Evolutionary conservation across 805 yeast species (phyloP).

Genomic region (Candida insectorum): DNA sequence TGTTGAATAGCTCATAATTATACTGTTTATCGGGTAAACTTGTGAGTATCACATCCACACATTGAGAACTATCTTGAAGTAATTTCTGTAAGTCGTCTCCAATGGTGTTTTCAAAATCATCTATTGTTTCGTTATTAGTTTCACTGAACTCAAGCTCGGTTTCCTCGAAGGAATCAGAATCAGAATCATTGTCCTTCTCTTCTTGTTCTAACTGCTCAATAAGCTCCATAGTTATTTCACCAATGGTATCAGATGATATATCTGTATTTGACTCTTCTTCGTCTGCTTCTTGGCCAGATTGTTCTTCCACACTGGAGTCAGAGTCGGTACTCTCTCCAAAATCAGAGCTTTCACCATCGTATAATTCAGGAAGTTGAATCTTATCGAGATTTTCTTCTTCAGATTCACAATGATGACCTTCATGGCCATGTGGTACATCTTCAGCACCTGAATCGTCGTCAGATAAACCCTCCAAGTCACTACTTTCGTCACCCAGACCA

Average conservation of each 20-base stretch:
- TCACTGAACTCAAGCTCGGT: conserved; percentile 14
- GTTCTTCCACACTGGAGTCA: conserved; percentile 14
- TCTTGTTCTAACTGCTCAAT: conserved; percentile 19
- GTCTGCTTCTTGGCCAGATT: conserved; percentile 11
- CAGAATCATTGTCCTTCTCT: conserved; percentile 12
- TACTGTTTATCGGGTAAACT: conserved; percentile 40
- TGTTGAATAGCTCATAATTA: conserved; percentile 64
- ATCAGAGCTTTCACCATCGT: conserved; percentile 13
- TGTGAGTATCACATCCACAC: conserved; percentile 67
- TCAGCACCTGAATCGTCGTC: conserved; percentile 12
- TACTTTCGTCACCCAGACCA: conserved; percentile 7
- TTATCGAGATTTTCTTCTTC: conserved; percentile 12
- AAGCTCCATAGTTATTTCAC: conserved; percentile 22
- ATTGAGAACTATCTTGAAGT: conserved; percentile 37
- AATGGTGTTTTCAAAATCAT: conserved; percentile 2
- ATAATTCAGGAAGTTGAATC: conserved; percentile 17
- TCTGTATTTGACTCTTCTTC: not conserved
- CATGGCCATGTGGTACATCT: conserved; percentile 9
- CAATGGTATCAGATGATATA: conserved; percentile 1
- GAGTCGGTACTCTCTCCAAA: conserved; percentile 8
- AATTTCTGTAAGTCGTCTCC: conserved; percentile 32
- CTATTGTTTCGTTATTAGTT: conserved; percentile 2
- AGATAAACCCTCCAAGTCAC: conserved; percentile 13
- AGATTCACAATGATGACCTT: conserved; percentile 17
- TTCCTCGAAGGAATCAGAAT: too few species aligned